These are phyloP conservation scores for Botrytis tulipae DNA, from an alignment of 2,329 filamentous ascomycete genomes.

Conservation along the genomic window DNA sequence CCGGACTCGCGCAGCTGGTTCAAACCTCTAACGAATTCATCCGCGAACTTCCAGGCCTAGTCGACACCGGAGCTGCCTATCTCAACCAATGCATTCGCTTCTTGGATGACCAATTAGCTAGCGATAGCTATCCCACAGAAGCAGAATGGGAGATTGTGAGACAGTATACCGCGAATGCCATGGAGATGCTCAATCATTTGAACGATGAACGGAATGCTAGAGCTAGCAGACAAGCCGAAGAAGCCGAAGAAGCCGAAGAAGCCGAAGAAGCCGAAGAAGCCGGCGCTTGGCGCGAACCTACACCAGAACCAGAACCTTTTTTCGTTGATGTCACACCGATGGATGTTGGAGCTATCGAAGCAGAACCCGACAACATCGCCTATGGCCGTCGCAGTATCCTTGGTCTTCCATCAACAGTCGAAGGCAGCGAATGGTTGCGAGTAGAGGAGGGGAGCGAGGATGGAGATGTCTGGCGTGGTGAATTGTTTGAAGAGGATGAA, in stretches of 20 bases:
- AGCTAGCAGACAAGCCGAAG: background rate
- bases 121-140: background rate
- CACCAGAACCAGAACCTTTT: no score
- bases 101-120: background rate
- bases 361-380: background rate
- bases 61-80: background rate
- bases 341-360: background rate
- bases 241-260: background rate
- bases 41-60: background rate
- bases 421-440: background rate
- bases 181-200: background rate
- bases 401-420: accelerated
- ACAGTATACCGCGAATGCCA: background rate
- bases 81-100: background rate
- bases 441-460: background rate
- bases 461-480: background rate
- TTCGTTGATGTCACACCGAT: background rate
- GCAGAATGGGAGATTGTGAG: background rate
- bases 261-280: background rate
- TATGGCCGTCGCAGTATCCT: background rate
- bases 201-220: background rate
- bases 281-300: background rate
- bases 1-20: background rate
- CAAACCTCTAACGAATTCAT: background rate
- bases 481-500: background rate